phyloP scores from a whole-genome alignment of 108 stramenopile species.

The Nannochloropsis oceanica region DNA sequence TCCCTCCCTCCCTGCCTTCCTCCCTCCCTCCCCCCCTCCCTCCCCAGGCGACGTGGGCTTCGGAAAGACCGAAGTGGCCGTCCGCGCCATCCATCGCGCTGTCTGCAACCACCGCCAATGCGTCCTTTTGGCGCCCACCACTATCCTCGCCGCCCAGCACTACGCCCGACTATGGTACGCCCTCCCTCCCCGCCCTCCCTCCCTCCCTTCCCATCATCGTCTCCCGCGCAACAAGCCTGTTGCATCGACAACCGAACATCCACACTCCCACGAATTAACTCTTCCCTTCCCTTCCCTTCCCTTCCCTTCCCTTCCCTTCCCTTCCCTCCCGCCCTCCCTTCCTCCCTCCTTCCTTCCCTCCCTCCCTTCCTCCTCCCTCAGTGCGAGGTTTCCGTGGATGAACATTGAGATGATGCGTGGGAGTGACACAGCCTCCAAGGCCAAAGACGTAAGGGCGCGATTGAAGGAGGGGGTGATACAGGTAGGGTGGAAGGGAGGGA shows the following conservation, averaged over 20 bases:
- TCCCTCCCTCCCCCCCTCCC: not conserved
- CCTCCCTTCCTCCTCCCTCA: not conserved
- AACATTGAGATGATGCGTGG: not conserved
- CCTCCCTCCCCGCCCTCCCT: not conserved
- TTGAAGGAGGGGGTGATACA: constrained; percentile 25
- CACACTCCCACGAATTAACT: not conserved
- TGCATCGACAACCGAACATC: not conserved
- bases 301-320: not conserved
- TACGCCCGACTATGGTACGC: constrained; percentile 39
- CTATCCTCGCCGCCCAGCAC: constrained; percentile 81
- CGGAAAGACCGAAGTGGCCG: constrained; percentile 87
- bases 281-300: not conserved
- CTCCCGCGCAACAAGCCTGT: not conserved
- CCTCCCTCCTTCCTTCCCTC: not conserved
- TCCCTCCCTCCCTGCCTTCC: not conserved
- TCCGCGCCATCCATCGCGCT: constrained; percentile 65
- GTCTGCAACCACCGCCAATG: constrained; percentile 68
- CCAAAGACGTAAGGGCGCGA: constrained; percentile 46
- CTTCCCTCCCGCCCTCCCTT: not conserved
- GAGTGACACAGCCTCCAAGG: constrained; percentile 15
- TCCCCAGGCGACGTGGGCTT: constrained; percentile 77
- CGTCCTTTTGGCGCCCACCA: constrained; percentile 80
- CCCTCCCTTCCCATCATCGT: not conserved
- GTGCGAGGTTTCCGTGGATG: not conserved
- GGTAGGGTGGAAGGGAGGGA: not conserved